Evolutionary conservation across 805 yeast genomes (phyloP), one percentile per base, ranked within the genome.

Genomic region (Saccharomycopsis oosterbeekiorum): DNA sequence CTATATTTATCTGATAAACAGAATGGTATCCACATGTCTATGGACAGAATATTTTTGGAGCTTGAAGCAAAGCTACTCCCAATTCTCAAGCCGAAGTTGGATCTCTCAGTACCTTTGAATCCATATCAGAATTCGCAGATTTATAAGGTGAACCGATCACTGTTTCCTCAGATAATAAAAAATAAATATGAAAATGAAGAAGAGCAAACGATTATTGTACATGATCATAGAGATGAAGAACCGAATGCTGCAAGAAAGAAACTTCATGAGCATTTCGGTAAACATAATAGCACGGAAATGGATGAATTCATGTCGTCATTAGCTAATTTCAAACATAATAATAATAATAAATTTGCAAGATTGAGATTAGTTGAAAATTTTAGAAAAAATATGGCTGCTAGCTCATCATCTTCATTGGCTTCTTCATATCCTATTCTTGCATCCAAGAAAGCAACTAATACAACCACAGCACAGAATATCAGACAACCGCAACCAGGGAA

Each of bases 11-110:
- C 96, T 0, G 97, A 93, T 71, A 75, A 81, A 1, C 69, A 73
- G 29, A 77, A 77, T 41, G 75, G 88, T 61, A 24, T 47, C 21
- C 53, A 47, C 12, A 21, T 26, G 15, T 88, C 90, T 70, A 85
- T 89, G 41, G 98, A 93, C 72, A 79, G 81, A 26, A 77, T 89
- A 59, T 86, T 96, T 2, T 76, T 89, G 36, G 85, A 84, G 59
- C 83, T 93, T 81, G 98, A 94, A 73, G 79, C 93, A n/a, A 97
- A 92, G 72, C 83, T 92, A 29, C 75, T 93, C 58, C 81, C 89
- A 0, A 75, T 90, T 56, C 88, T 96, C 2, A 81, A 87, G 63
- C 80, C 98, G 64, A 87, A 89, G 63, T 71, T 93, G 37, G 86
- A 89, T 67, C 74, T 93, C 60, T 78, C 85, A 14, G 90, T 88